phyloP scores from a whole-genome alignment of 2,329 filamentous ascomycete genomes.

The Diaporthe capsici region DNA sequence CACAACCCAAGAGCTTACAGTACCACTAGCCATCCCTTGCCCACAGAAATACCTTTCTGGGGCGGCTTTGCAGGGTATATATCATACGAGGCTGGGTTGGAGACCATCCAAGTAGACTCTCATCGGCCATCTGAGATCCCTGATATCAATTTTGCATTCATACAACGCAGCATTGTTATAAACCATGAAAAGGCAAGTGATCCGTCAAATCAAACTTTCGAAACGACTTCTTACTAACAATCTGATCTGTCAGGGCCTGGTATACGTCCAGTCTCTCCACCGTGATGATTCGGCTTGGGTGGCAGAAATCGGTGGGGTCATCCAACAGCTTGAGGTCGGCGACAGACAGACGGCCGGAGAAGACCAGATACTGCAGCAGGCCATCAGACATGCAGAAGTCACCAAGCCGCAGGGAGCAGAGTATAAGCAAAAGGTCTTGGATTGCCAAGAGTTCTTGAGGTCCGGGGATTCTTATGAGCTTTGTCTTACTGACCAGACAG shows the following conservation, averaged over 20 bases:
- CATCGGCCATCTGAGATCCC: neutral
- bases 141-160: neutral
- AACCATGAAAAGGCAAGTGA: neutral
- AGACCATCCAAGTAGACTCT: neutral
- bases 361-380: neutral
- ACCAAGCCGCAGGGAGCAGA: neutral
- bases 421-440: conserved; percentile 2
- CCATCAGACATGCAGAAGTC: neutral
- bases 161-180: neutral
- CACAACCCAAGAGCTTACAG: neutral
- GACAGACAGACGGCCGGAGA: neutral
- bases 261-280: conserved; percentile 10
- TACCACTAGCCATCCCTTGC: neutral
- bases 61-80: neutral
- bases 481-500: conserved; percentile 7
- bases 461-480: conserved; percentile 7
- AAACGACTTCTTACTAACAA: neutral
- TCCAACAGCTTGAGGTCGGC: neutral
- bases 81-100: neutral
- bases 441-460: conserved; percentile 5
- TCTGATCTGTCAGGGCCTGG: neutral
- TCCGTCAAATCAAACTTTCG: neutral
- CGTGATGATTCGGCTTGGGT: neutral
- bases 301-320: neutral
- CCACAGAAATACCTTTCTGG: conserved; percentile 1